phyloP scores from a whole-genome alignment of 129 eudicot genomes.

The Calendula officinalis region DNA sequence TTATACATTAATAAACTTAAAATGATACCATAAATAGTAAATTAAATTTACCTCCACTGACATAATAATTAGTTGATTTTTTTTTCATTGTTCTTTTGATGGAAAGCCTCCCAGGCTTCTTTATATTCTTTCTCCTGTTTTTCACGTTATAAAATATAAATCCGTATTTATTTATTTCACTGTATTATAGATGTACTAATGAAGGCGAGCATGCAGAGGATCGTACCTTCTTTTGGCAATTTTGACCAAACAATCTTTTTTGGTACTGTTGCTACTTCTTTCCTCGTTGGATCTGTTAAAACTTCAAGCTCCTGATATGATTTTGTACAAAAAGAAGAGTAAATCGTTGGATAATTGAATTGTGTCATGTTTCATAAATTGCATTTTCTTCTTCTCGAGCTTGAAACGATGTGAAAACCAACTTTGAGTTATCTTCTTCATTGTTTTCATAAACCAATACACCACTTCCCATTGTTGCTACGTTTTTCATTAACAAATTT shows the following conservation, averaged over 20 bases:
- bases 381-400: constrained; percentile 73
- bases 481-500: constrained; percentile 41
- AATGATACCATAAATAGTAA: background rate
- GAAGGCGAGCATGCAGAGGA: constrained; percentile 8
- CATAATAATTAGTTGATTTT: constrained; percentile 54
- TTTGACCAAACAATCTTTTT: constrained; percentile 71
- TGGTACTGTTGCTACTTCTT: constrained; percentile 60
- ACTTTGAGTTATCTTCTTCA: constrained; percentile 48
- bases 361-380: constrained; percentile 12
- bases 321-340: constrained; percentile 5
- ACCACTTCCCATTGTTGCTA: constrained; percentile 44
- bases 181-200: constrained; percentile 7
- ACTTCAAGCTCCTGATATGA: constrained; percentile 72
- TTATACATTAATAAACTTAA: background rate
- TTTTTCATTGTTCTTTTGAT: constrained; percentile 75
- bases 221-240: constrained; percentile 73
- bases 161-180: background rate
- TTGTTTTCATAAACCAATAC: constrained; percentile 42
- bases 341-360: constrained; percentile 6
- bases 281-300: constrained; percentile 75
- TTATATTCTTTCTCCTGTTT: constrained; percentile 84
- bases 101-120: constrained; percentile 66
- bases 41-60: constrained; percentile 56
- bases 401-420: constrained; percentile 50
- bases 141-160: constrained; percentile 5